Conservation (phyloP, 2,329 filamentous ascomycete species). For the Talaromyces rugulosus region DNA sequence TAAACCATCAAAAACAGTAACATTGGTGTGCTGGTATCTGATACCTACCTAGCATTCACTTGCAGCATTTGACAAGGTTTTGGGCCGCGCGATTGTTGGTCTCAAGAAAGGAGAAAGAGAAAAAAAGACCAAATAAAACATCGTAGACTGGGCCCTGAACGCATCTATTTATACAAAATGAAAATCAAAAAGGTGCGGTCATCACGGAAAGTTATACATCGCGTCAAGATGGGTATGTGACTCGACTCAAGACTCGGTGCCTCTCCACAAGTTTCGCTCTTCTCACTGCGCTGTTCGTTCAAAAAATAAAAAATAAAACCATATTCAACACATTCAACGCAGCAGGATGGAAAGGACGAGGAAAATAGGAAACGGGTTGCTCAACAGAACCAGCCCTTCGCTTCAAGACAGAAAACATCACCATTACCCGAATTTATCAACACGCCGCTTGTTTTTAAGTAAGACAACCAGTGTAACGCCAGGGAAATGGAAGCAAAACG, state of each 20-base stretch:
- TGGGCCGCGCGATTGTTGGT: not conserved
- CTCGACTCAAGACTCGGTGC: not conserved
- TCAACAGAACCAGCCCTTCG: not conserved
- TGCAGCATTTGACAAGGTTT: not conserved
- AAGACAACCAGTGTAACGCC: slow-evolving; percentile 13
- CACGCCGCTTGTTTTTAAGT: slow-evolving; percentile 8
- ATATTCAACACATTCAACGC: not conserved
- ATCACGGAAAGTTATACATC: slow-evolving; percentile 1
- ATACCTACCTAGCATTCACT: not conserved
- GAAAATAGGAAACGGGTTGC: not conserved
- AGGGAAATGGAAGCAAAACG: slow-evolving; percentile 12
- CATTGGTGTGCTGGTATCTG: not conserved
- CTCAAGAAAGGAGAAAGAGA: not conserved
- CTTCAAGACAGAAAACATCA: slow-evolving; percentile 6
- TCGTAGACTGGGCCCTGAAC: not conserved
- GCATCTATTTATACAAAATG: slow-evolving; percentile 1
- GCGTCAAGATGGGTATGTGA: not conserved
- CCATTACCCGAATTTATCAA: slow-evolving; percentile 6
- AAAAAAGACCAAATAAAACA: not conserved
- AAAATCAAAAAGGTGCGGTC: not conserved
- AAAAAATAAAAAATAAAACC: not conserved
- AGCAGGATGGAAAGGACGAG: not conserved
- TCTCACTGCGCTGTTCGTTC: not conserved
- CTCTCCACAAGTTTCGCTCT: too few relatives aligned
- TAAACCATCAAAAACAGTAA: not conserved